Base-by-base conservation (phyloP, 768 basidiomycete genomes). In the Tricholoma saponaceum region DNA sequence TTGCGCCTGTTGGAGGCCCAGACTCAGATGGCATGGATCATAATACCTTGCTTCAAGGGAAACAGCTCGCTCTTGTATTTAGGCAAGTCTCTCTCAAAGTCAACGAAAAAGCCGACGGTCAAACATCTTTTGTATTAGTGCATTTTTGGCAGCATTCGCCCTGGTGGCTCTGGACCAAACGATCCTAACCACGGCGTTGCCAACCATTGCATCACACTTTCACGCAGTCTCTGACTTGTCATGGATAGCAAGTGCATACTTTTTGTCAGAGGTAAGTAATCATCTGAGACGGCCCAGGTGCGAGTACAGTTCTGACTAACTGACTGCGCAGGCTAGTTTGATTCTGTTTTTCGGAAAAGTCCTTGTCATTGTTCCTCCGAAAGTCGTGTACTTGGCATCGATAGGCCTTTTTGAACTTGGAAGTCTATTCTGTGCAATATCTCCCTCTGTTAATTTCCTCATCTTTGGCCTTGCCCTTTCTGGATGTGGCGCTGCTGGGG, bases 151-250 rank as follows among this genome's bases (percentile, higher is more conserved):
- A 20, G 64, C 67, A 4, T 57, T 66, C 12, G 58, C 62, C 43
- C 46, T 68, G 14, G 66, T 66, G 18, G 65, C 65, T 0, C 55
- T 68, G 2, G 67, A 68, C 46, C 66, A 68, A 52, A 66, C 67
- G 5, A 69, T 69, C 26, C 51, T 66, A 18, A 60, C 69, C 12
- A 64, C 67, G 2, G 66, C 66, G 4, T 56, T 70, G 2, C 65
- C 69, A 10, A 65, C 60, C 6, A 68, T 67, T 35, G 62, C 64
- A 3, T 64, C 62, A 16, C 56, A 63, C 23, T 64, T 65, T 51
- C 49, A 64, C 23, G 61, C 60, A 10, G 63, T 66, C n/a, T 59
- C 56, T 41, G 62, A 65, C 26, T 49, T 64, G 10, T 63, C 60
- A 26, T 68, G 67, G 67, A 61, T 63, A 53, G 63, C 60, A 10